Evolutionary conservation across 176 grass and related monocot genomes (phyloP).

Genomic region (Zea luxurians): DNA sequence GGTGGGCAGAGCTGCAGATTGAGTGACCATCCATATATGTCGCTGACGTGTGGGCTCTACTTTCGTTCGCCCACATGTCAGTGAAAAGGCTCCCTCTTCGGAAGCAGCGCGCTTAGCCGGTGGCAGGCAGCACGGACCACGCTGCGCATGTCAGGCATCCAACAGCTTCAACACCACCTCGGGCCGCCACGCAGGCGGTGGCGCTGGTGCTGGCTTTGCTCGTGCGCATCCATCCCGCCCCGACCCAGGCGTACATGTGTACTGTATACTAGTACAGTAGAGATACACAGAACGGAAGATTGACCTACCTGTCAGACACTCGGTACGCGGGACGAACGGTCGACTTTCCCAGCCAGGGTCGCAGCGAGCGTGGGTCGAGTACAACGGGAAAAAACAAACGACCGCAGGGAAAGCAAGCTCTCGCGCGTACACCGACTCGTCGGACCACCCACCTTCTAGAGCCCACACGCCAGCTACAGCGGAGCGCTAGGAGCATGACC

Average conservation of each 20-base stretch:
- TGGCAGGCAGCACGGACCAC: conserved; percentile 38
- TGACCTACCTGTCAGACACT: neutral
- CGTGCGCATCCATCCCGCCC: neutral
- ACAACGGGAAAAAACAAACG: conserved; percentile 17
- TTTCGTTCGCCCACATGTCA: fast-evolving
- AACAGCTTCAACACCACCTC: conserved; percentile 41
- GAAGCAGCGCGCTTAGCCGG: neutral
- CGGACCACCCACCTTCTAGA: fast-evolving
- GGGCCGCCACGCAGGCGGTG: conserved; percentile 16
- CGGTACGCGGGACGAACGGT: too few species aligned
- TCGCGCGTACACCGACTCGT: neutral
- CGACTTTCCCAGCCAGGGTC: neutral
- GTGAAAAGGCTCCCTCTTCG: neutral
- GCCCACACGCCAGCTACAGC: conserved; percentile 12
- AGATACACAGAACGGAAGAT: neutral
- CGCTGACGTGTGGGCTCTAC: neutral
- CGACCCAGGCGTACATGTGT: neutral
- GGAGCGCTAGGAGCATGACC: neutral
- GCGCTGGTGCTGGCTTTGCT: neutral
- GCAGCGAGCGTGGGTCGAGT: neutral
- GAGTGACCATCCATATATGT: neutral
- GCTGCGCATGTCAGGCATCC: conserved; percentile 56
- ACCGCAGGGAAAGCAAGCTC: too few species aligned
- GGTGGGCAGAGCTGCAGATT: too few species aligned
- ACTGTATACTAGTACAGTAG: neutral